Conservation (phyloP, 768 basidiomycete species). For the Daedaleopsis nitida region DNA sequence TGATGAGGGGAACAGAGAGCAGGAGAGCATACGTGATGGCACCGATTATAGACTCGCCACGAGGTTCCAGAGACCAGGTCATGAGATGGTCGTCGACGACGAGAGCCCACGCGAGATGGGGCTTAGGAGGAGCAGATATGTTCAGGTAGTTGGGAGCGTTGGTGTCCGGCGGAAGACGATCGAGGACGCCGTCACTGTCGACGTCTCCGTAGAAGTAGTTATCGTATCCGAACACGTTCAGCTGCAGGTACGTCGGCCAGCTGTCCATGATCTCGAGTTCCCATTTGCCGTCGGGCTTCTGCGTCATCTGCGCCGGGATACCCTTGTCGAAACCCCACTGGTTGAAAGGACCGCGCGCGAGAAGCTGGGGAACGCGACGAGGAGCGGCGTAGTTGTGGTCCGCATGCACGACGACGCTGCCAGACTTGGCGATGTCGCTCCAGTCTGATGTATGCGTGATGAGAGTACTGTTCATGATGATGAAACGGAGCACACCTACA, state of each 20-base stretch:
- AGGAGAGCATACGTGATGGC: slow-evolving; percentile 89
- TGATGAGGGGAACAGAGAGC: slow-evolving; percentile 79
- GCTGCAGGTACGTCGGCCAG: slow-evolving; percentile 89
- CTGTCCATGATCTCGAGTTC: slow-evolving; percentile 85
- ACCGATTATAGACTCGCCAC: slow-evolving; percentile 78
- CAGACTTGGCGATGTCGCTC: slow-evolving; percentile 64
- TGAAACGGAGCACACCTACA: slow-evolving; percentile 49
- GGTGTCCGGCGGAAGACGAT: slow-evolving; percentile 88
- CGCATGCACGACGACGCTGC: slow-evolving; percentile 73
- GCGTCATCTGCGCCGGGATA: slow-evolving; percentile 67
- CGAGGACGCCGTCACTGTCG: slow-evolving; percentile 85
- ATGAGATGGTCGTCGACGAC: slow-evolving; percentile 76
- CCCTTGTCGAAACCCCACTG: slow-evolving; percentile 91
- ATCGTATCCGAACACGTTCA: slow-evolving; percentile 90
- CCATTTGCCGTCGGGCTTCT: slow-evolving; percentile 69
- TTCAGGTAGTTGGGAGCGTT: slow-evolving; percentile 87
- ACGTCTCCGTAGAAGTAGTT: slow-evolving; percentile 92
- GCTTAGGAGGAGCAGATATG: slow-evolving; percentile 86
- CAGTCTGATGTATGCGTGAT: slow-evolving; percentile 56
- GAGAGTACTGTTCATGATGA: background rate
- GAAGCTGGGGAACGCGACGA: slow-evolving; percentile 84
- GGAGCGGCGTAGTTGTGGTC: slow-evolving; percentile 61
- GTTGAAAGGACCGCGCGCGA: slow-evolving; percentile 90
- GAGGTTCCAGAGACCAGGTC: slow-evolving; percentile 78
- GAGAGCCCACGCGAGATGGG: slow-evolving; percentile 87